Evolutionary conservation across 192 early-diverging fungal genomes (phyloP).

Genomic region (Backusella tarrabulga): DNA sequence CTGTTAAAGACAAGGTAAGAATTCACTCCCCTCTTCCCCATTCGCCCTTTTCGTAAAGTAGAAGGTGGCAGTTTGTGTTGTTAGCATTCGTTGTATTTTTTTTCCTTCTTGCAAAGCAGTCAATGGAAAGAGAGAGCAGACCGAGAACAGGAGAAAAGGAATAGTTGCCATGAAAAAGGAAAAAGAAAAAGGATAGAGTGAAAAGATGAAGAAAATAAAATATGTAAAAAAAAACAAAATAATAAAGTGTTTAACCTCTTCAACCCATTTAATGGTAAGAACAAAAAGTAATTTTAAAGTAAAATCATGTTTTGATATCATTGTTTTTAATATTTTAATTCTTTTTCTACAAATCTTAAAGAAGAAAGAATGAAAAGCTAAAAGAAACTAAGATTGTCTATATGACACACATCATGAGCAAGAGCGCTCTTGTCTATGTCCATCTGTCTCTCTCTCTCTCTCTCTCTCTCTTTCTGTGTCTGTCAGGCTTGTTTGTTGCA

Average conservation of each 20-base stretch:
- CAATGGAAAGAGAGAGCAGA: background rate
- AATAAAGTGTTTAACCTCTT: background rate
- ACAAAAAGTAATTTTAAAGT: background rate
- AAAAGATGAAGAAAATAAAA: background rate
- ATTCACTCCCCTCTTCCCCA: background rate
- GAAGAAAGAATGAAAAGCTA: background rate
- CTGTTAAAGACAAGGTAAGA: slow-evolving; percentile 38
- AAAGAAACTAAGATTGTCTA: background rate
- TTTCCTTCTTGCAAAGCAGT: background rate
- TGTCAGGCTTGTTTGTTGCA: background rate
- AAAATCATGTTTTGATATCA: background rate
- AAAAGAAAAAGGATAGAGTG: background rate
- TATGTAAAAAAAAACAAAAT: background rate
- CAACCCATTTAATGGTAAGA: background rate
- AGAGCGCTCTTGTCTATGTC: background rate
- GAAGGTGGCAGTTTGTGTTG: background rate
- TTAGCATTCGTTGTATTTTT: background rate
- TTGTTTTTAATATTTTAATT: background rate
- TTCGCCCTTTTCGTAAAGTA: background rate
- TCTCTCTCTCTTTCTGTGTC: background rate
- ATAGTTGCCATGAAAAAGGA: background rate
- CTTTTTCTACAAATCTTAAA: background rate
- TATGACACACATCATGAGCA: background rate
- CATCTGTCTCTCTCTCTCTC: background rate
- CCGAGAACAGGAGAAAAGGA: background rate